Conservation (phyloP, 1,139 yeast species). For the Cylindricascospora bacillispora region DNA sequence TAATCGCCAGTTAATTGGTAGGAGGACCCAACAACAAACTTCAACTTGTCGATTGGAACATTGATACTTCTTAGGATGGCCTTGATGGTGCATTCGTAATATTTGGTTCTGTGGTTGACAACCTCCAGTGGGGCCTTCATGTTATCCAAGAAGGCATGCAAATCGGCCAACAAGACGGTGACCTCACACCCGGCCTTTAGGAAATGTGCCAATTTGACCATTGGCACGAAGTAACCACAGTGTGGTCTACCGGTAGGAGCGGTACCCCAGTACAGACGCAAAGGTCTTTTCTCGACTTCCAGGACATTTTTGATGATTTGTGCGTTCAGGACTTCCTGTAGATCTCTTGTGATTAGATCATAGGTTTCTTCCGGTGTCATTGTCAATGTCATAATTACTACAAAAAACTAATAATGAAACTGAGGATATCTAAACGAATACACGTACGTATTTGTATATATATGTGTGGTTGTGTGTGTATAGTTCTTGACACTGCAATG, state of each 20-base stretch:
- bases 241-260: conserved; percentile 97
- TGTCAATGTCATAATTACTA: no score
- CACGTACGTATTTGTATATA: no score
- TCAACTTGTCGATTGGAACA: conserved; percentile 82
- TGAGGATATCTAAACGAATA: neutral
- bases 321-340: conserved; percentile 84
- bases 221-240: conserved; percentile 96
- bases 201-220: conserved; percentile 93
- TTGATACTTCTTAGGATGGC: conserved; percentile 74
- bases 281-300: conserved; percentile 68
- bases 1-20: conserved; percentile 71
- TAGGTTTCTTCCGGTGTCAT: conserved; percentile 47
- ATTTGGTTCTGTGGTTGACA: conserved; percentile 76
- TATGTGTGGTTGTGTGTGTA: no score
- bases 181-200: conserved; percentile 94
- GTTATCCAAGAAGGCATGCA: conserved; percentile 94
- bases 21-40: conserved; percentile 75
- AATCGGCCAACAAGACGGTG: conserved; percentile 84
- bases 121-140: conserved; percentile 97
- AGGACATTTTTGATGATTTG: conserved; percentile 79
- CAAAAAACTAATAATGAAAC: no score
- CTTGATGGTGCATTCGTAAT: conserved; percentile 74
- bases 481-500: no score
- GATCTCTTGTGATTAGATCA: conserved; percentile 66
- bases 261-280: conserved; percentile 91